These are phyloP conservation scores for Alternaria ventricosa DNA, from an alignment of 2,329 filamentous ascomycete genomes.

Conservation along the genomic window DNA sequence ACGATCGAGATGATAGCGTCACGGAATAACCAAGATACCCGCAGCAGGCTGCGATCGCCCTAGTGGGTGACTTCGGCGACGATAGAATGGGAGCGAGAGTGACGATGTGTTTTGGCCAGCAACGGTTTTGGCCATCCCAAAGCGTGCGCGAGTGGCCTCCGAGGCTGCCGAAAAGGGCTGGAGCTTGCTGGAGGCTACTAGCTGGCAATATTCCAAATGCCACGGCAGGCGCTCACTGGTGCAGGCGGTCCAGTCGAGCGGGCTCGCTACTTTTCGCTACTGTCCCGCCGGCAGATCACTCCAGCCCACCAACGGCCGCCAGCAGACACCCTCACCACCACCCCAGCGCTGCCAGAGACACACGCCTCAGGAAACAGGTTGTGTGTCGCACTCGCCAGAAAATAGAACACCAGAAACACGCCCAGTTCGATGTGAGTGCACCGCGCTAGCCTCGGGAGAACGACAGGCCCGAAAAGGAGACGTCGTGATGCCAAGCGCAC, in stretches of 20 bases:
- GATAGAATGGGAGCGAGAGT: not conserved
- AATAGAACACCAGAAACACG: conserved; percentile 13
- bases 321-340: not conserved
- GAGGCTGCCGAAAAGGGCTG: conserved; percentile 16
- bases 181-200: not conserved
- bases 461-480: conserved; percentile 38
- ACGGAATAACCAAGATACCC: conserved; percentile 14
- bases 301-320: conserved; percentile 25
- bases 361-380: conserved; percentile 8
- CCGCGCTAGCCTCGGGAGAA: conserved; percentile 27
- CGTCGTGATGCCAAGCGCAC: conserved; percentile 34
- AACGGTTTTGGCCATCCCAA: conserved; percentile 25
- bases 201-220: conserved; percentile 29
- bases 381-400: conserved; percentile 8
- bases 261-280: conserved; percentile 22
- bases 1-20: conserved; percentile 17
- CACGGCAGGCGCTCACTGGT: conserved; percentile 19
- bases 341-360: not conserved
- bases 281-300: conserved; percentile 28
- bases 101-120: conserved; percentile 6
- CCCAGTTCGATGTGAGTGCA: conserved; percentile 10
- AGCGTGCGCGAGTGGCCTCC: conserved; percentile 10
- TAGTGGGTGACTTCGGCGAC: conserved; percentile 6
- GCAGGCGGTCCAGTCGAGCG: conserved; percentile 20
- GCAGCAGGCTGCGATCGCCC: conserved; percentile 4